These are phyloP conservation scores for Anisodus acutangulus DNA, from an alignment of 257 asterid species.

Conservation along the genomic window DNA sequence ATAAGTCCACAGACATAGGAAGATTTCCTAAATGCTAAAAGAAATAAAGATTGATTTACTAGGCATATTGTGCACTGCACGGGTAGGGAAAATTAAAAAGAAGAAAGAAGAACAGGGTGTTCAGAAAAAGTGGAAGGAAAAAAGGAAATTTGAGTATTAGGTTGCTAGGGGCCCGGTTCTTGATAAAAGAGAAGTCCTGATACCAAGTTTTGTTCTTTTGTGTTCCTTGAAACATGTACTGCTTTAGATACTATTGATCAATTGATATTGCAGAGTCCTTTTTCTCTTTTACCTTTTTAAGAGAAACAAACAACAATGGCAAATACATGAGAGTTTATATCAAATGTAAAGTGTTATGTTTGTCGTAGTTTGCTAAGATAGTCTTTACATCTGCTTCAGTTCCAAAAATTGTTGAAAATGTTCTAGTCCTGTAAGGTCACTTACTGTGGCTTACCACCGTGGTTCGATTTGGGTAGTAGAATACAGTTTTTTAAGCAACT, in stretches of 20 bases:
- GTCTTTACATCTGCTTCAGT: slow-evolving; percentile 21
- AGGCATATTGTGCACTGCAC: neutral
- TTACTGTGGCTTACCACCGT: neutral
- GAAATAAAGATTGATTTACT: neutral
- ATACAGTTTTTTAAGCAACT: neutral
- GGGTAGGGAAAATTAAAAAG: neutral
- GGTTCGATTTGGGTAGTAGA: neutral
- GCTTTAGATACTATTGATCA: neutral
- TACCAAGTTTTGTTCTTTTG: slow-evolving; percentile 5
- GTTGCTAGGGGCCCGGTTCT: neutral
- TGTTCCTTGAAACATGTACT: neutral
- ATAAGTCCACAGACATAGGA: neutral
- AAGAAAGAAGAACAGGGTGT: neutral
- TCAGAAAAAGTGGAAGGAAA: neutral
- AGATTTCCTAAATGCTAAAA: neutral
- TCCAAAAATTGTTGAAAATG: neutral
- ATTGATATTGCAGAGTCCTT: neutral
- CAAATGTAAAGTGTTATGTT: neutral
- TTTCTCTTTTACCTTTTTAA: neutral
- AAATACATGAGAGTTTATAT: neutral
- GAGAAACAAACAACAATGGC: neutral
- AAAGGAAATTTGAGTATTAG: slow-evolving; percentile 2
- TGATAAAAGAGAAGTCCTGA: slow-evolving; percentile 23
- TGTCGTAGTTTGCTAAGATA: neutral
- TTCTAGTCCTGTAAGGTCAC: slow-evolving; percentile 1